Evolutionary conservation across 768 basidiomycete species (phyloP), one percentile per base, ranked within the genome.

Genomic region (Cystobasidiopsis lactophilus): DNA sequence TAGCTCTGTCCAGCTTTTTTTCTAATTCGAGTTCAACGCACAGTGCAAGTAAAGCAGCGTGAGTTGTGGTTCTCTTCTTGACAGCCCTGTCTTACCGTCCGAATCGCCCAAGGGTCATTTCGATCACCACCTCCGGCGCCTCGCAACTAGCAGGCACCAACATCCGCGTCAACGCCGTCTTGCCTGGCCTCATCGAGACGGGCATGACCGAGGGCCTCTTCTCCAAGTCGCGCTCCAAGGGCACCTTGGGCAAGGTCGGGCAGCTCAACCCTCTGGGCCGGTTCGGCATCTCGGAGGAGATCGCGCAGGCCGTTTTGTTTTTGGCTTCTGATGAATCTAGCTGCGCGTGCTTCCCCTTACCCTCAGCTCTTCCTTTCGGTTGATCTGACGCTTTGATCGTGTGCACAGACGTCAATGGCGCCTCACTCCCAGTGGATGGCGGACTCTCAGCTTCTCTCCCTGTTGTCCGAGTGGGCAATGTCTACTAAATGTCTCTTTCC

Each of bases 161-260:
- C 66, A 74, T 95, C 58, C 81, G 89, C 40, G 79, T 93, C 57
- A 91, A 86, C 50, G 65, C 65, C n/a, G 16, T 45, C 16, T 16
- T 38, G 26, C 30, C 21, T 47, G 45, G 45, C 29, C 26, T 47
- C 21, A 47, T 47, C 24, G 45, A 47, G 19, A 30, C 23, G 43
- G 82, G 79, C 47, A 93, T 95, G 85, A 89, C 89, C 2, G 69
- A 67, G 46, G 63, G 59, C n/a, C 73, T 79, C 30, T 95, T 95
- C 61, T 76, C 81, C 26, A 73, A 73, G 46, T 88, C 88, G 27
- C 76, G 80, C 23, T 65, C 75, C 53, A 74, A 78, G 24, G 88
- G 88, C 9, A 80, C 71, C n/a, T 72, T 68, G 19, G 68, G 69
- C 49, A 85, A 80, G 68, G 74, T 95, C 48, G 88, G 88, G 3